Evolutionary conservation across 306 rosid species (phyloP).

Genomic region (Boehmeria nivea): DNA sequence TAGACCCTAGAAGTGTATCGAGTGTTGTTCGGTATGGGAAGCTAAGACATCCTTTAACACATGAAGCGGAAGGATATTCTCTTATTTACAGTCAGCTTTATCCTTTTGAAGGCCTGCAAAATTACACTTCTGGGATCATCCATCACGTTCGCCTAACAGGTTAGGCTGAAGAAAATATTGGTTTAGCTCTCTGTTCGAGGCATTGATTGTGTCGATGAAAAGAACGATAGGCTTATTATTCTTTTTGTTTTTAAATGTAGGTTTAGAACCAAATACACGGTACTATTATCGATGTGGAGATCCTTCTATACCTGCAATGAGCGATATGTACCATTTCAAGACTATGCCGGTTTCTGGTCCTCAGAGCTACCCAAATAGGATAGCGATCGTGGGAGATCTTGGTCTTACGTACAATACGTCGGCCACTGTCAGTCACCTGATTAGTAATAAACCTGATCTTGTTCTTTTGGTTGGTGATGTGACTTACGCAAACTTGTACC

Average conservation of each 20-base stretch:
- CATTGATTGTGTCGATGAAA: no score
- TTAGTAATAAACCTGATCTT: conserved; percentile 61
- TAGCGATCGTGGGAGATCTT: conserved; percentile 79
- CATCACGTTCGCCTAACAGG: conserved; percentile 80
- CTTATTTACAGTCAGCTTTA: conserved; percentile 67
- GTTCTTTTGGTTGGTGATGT: conserved; percentile 72
- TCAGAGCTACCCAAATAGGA: conserved; percentile 51
- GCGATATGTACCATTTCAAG: conserved; percentile 47
- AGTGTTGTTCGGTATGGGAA: conserved; percentile 59
- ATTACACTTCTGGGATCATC: conserved; percentile 85
- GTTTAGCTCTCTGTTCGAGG: not conserved
- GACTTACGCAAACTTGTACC: conserved; percentile 69
- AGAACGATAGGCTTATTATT: not conserved
- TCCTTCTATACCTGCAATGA: conserved; percentile 57
- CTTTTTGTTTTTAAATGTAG: conserved; percentile 21
- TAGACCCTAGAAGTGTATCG: conserved; percentile 54
- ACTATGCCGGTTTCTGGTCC: conserved; percentile 66
- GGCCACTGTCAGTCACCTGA: conserved; percentile 62
- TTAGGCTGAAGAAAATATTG: conserved; percentile 7
- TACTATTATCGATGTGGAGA: conserved; percentile 76
- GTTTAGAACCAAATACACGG: conserved; percentile 52
- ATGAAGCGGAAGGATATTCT: conserved; percentile 59
- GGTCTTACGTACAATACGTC: conserved; percentile 87
- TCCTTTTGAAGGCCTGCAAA: conserved; percentile 77
- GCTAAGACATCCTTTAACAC: conserved; percentile 29